A percentile compares a stretch with the other conserved stretches of the same genome.
Conservation (phyloP, 2,329 filamentous ascomycete species). For the Mycosphaerella arachidis region DNA sequence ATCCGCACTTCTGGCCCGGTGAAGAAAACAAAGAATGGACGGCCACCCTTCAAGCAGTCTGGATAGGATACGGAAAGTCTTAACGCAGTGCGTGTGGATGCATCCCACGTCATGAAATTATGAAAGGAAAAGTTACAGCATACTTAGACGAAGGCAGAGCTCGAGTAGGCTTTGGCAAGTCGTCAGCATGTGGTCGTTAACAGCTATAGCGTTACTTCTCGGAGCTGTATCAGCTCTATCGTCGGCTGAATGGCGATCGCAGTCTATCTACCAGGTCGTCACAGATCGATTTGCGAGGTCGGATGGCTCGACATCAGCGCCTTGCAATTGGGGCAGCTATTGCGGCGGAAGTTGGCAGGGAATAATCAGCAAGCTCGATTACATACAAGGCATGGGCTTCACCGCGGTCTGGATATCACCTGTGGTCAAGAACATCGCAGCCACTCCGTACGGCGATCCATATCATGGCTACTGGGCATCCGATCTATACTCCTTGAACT, state of each 20-base stretch:
- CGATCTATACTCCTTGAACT: conserved; percentile 35
- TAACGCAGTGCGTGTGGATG: conserved; percentile 2
- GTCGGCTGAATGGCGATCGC: conserved; percentile 38
- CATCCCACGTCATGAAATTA: background rate
- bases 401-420: conserved; percentile 41
- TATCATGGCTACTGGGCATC: conserved; percentile 39
- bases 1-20: background rate
- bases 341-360: conserved; percentile 49
- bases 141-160: background rate
- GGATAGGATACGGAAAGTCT: background rate
- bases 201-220: background rate
- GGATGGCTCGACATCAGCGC: conserved; percentile 41
- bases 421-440: conserved; percentile 38
- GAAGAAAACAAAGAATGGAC: background rate
- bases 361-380: conserved; percentile 43
- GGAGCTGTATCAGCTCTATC: conserved; percentile 11
- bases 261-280: conserved; percentile 56
- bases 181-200: background rate
- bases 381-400: conserved; percentile 49
- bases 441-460: conserved; percentile 37
- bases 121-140: background rate
- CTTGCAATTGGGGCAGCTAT: conserved; percentile 41
- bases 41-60: background rate
- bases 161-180: background rate
- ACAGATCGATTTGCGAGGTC: conserved; percentile 54